Base-by-base conservation (phyloP, 768 basidiomycete species). In the Suillus plorans region DNA sequence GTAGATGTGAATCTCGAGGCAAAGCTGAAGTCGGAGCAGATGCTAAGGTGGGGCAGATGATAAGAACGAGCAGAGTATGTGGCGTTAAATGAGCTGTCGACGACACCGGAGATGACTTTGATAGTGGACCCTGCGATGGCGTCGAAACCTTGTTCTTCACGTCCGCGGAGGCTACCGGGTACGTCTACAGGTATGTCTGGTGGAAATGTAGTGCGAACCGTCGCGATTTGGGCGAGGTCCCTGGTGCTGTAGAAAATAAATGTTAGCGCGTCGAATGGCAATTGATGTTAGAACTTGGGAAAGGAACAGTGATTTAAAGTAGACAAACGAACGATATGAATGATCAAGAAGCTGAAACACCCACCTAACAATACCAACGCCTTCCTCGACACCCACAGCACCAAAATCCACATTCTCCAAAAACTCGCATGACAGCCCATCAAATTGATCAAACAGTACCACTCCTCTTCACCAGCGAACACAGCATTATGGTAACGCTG, bases 381-480 rank as follows among this genome's bases (percentile, higher is more conserved):
- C 84, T 60, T 31, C 31, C 31, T 84, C 86, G 5, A 94, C 76
- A 0, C 85, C 88, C 22, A 92, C 78, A 1, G 83, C 85, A 9
- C 84, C 89, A 63, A 97, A 80, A 78, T 98, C 95, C 42, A 98
- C 94, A 72, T 95, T 93, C 78, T 97, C 95, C 60, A 98, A 81
- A 74, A 98, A 99, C 73, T 98, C 96, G 31, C 1, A 92, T 93
- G 7, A 97, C 95, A 13, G 97, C 31, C 97, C 82, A 96, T 88
- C 45, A 97, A 81, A 76, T 97, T 99, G 74, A 98, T 92, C 47
- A 97, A 83, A 64, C 95, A 98, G 71, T 95, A 99, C 57, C 88
- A 89, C 70, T 94, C 92, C 72, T 98, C 95, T 3, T 95, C 95
- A 1, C 88, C 86, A 1, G 72, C 72, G 60, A 72, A 69, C 4